A percentile compares a stretch with the other conserved stretches of the same genome.
phyloP scores from a whole-genome alignment of 202 grass and related monocot genomes.

The Miscanthus sacchariflorus region DNA sequence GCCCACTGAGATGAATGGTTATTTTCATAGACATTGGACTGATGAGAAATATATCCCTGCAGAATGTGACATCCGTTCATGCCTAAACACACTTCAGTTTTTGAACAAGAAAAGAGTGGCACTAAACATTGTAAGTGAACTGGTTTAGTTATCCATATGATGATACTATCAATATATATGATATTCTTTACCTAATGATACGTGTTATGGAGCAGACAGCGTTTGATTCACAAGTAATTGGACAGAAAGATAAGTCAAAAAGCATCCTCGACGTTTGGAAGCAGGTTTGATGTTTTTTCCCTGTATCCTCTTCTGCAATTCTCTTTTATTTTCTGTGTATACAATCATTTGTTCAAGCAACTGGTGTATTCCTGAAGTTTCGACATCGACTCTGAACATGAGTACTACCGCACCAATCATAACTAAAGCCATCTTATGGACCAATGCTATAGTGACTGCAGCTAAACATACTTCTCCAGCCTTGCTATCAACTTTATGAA shows the following conservation, averaged over 20 bases:
- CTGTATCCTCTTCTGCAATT: conserved; percentile 18
- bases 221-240: conserved; percentile 91
- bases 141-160: conserved; percentile 41
- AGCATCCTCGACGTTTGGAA: conserved; percentile 92
- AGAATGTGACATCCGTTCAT: conserved; percentile 98
- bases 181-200: conserved; percentile 46
- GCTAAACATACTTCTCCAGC: conserved; percentile 20
- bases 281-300: conserved; percentile 58
- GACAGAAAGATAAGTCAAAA: conserved; percentile 93
- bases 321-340: conserved; percentile 27
- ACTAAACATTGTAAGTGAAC: conserved; percentile 82
- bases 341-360: conserved; percentile 14
- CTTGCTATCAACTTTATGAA: conserved; percentile 23
- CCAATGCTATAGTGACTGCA: background rate
- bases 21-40: conserved; percentile 39
- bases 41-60: conserved; percentile 53
- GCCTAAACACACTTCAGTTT: conserved; percentile 98
- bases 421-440: background rate
- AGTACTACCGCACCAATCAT: conserved; percentile 10
- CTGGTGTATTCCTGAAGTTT: conserved; percentile 8
- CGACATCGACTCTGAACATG: background rate
- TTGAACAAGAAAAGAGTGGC: conserved; percentile 83
- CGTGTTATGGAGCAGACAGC: conserved; percentile 60
- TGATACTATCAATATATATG: conserved; percentile 20
- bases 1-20: conserved; percentile 18